A percentile compares a stretch with the other conserved stretches of the same genome.
Evolutionary conservation across 805 yeast genomes (phyloP).

Genomic region (Lipomyces sp.): DNA sequence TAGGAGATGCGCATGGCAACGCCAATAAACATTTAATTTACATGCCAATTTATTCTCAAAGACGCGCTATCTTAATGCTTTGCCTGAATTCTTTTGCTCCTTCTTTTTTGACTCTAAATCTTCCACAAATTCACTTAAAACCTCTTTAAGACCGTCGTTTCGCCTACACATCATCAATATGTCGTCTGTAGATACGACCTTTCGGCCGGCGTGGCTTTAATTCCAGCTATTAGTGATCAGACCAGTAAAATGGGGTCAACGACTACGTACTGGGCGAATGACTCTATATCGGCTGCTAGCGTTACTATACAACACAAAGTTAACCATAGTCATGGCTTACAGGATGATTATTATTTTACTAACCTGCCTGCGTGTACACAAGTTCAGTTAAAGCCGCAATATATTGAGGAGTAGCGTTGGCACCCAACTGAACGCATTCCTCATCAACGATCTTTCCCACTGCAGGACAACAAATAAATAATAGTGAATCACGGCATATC

Average conservation of each 20-base stretch:
- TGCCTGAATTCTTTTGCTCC: conserved; percentile 11
- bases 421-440: conserved; percentile 38
- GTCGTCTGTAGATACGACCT: conserved; percentile 41
- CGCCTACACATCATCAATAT: conserved; percentile 44
- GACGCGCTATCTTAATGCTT: conserved; percentile 2
- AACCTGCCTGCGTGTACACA: conserved; percentile 43
- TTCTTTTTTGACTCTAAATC: conserved; percentile 19
- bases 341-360: not conserved
- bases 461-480: not conserved
- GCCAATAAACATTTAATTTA: not conserved
- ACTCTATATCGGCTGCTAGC: conserved; percentile 42
- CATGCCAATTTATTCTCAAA: not conserved
- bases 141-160: conserved; percentile 40
- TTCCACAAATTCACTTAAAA: conserved; percentile 37
- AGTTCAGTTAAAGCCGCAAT: conserved; percentile 44
- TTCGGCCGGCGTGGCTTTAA: conserved; percentile 44
- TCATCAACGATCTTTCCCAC: conserved; percentile 44
- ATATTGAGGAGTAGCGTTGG: conserved; percentile 43
- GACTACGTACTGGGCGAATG: conserved; percentile 42
- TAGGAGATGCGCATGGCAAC: not conserved
- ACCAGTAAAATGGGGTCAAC: not conserved
- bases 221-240: not conserved
- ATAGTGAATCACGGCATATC: not conserved
- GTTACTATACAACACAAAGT: conserved; percentile 30
- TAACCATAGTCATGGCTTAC: not conserved